phyloP scores from a whole-genome alignment of 192 early-diverging fungal species.

The Pilaira anomala region DNA sequence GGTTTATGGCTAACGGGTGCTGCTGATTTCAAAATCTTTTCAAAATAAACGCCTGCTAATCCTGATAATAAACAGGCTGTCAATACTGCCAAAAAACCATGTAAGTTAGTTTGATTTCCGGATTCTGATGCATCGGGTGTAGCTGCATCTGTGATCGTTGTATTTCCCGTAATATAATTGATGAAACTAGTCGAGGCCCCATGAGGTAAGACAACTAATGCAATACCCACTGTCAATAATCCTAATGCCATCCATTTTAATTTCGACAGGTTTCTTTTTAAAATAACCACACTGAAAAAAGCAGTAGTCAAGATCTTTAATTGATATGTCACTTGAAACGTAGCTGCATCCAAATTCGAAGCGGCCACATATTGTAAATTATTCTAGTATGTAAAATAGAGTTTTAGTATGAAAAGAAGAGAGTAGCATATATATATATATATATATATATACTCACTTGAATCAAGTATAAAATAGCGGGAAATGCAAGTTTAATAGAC shows the following conservation, averaged over 20 bases:
- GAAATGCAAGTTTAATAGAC: constrained; percentile 78
- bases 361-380: constrained; percentile 94
- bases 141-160: constrained; percentile 7
- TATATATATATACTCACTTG: constrained; percentile 45
- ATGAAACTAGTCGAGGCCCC: constrained; percentile 18
- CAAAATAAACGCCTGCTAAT: constrained; percentile 97
- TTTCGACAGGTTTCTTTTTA: constrained; percentile 64
- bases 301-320: constrained; percentile 98
- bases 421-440: neutral
- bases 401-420: no score
- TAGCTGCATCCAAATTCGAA: constrained; percentile 85
- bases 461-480: constrained; percentile 87
- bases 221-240: constrained; percentile 83
- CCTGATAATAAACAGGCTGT: constrained; percentile 90
- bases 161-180: constrained; percentile 21
- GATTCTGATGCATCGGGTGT: neutral
- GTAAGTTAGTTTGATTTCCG: constrained; percentile 31
- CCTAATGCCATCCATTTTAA: constrained; percentile 83
- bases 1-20: constrained; percentile 8
- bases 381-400: constrained; percentile 49
- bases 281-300: constrained; percentile 85
- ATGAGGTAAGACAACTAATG: constrained; percentile 59
- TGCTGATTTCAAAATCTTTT: constrained; percentile 91
- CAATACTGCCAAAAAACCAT: constrained; percentile 64
- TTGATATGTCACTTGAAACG: constrained; percentile 98